Percentiles rank a stretch among this genome's conserved stretches.
These are phyloP conservation scores for Neurospora intermedia DNA, from an alignment of 495 filamentous ascomycete species.

Conservation along the genomic window DNA sequence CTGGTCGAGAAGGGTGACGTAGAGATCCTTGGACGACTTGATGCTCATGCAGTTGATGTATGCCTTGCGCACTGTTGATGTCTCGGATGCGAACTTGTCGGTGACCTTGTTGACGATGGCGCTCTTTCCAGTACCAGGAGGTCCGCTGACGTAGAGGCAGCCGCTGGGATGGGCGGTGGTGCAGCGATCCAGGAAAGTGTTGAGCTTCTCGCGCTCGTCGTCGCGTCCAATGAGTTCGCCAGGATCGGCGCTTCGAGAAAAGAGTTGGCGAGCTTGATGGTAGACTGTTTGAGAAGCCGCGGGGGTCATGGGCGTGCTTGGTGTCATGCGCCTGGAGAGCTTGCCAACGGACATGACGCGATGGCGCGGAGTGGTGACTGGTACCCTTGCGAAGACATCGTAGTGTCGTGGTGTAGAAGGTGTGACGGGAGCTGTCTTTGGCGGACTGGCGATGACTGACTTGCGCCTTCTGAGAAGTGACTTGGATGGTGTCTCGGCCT, in stretches of 20 bases:
- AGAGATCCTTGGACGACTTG: conserved; percentile 72
- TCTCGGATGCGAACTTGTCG: conserved; percentile 38
- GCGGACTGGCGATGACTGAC: neutral
- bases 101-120: conserved; percentile 78
- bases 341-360: conserved; percentile 40
- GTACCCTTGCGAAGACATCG: conserved; percentile 35
- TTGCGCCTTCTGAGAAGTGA: neutral
- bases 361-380: conserved; percentile 34
- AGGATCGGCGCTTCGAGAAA: conserved; percentile 66
- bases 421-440: conserved; percentile 39
- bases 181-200: conserved; percentile 55
- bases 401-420: conserved; percentile 53
- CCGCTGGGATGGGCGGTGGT: conserved; percentile 52
- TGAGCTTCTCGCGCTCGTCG: conserved; percentile 60
- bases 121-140: conserved; percentile 93
- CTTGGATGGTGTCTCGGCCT: neutral
- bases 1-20: conserved; percentile 55
- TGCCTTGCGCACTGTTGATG: conserved; percentile 46
- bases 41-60: conserved; percentile 97
- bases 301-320: conserved; percentile 54
- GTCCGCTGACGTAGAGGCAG: conserved; percentile 93
- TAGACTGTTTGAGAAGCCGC: conserved; percentile 60
- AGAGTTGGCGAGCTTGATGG: conserved; percentile 75
- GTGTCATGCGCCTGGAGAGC: conserved; percentile 42
- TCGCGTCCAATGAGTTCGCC: conserved; percentile 75